Evolutionary conservation across 2,329 filamentous ascomycete genomes (phyloP).

Genomic region (Ciborinia camelliae): DNA sequence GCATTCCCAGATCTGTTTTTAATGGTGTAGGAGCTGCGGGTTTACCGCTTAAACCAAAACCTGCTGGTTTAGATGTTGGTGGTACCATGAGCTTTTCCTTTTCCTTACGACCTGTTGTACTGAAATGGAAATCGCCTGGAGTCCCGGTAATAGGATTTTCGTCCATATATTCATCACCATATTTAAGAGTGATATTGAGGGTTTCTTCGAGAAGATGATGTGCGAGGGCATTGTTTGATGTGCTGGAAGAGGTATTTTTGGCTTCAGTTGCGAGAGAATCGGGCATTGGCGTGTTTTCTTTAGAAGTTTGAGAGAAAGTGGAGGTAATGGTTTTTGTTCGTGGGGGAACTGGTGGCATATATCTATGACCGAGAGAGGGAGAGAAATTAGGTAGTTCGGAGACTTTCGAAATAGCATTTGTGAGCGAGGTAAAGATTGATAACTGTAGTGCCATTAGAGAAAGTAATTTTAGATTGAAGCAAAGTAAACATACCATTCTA

Average conservation of each 20-base stretch:
- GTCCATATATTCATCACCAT: constrained; percentile 63
- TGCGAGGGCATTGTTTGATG: constrained; percentile 30
- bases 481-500: constrained; percentile 49
- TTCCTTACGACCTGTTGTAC: constrained; percentile 52
- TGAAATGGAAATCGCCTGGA: constrained; percentile 63
- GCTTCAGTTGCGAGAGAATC: constrained; percentile 33
- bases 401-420: constrained; percentile 37
- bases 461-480: background rate
- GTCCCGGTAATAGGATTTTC: constrained; percentile 65
- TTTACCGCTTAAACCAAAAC: constrained; percentile 22
- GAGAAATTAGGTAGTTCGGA: constrained; percentile 44
- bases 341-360: constrained; percentile 30
- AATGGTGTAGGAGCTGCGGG: constrained; percentile 24
- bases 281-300: constrained; percentile 46
- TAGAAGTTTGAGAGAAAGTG: constrained; percentile 32
- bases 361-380: constrained; percentile 47
- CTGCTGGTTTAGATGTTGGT: constrained; percentile 23
- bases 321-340: constrained; percentile 27
- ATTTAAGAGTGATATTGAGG: constrained; percentile 54
- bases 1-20: constrained; percentile 32
- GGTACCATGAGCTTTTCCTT: constrained; percentile 32
- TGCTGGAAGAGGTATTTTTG: constrained; percentile 14
- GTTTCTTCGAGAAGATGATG: constrained; percentile 50
- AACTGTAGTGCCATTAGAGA: constrained; percentile 10
- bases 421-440: constrained; percentile 24